Evolutionary conservation across 1,284 basidiomycete genomes (phyloP).

Genomic region (Cutaneotrichosporon cavernicola): DNA sequence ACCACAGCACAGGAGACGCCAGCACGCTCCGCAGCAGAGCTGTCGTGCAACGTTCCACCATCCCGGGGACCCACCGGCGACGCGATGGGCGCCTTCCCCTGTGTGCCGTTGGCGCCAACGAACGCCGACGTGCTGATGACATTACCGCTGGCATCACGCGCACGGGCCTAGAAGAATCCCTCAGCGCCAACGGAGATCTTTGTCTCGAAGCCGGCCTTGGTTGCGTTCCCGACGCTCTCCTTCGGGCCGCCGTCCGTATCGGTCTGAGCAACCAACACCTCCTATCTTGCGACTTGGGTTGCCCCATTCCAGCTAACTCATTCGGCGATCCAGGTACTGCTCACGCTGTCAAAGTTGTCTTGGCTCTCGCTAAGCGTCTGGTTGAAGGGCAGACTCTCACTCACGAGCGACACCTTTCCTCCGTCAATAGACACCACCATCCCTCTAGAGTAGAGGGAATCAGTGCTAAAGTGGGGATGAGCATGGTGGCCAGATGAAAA

Average conservation of each 20-base stretch:
- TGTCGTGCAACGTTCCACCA: neutral
- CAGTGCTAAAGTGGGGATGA: too few species aligned
- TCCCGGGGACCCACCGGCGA: neutral
- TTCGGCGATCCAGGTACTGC: conserved; percentile 24
- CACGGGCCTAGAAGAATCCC: conserved; percentile 10
- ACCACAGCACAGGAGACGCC: neutral
- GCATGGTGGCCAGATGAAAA: too few species aligned
- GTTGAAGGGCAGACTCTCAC: conserved; percentile 32
- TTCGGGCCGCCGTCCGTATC: conserved; percentile 5
- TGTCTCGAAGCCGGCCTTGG: conserved; percentile 36
- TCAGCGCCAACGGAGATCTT: neutral
- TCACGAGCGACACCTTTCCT: conserved; percentile 29
- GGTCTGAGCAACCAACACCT: conserved; percentile 23
- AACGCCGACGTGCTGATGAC: conserved; percentile 7
- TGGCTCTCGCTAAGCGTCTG: conserved; percentile 30
- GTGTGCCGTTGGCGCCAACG: neutral
- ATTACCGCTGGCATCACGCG: neutral
- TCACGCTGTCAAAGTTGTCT: conserved; percentile 32
- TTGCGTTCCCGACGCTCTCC: conserved; percentile 17
- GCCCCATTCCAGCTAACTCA: conserved; percentile 48
- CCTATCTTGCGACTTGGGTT: conserved; percentile 37
- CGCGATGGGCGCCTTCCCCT: neutral
- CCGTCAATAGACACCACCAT: conserved; percentile 37
- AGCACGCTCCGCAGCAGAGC: neutral
- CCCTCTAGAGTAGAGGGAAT: conserved; percentile 12